Percentiles rank a stretch among this genome's conserved stretches.
These are phyloP conservation scores for Cutaneotrichosporon dermatis DNA, from an alignment of 1,284 basidiomycete genomes.

Conservation along the genomic window DNA sequence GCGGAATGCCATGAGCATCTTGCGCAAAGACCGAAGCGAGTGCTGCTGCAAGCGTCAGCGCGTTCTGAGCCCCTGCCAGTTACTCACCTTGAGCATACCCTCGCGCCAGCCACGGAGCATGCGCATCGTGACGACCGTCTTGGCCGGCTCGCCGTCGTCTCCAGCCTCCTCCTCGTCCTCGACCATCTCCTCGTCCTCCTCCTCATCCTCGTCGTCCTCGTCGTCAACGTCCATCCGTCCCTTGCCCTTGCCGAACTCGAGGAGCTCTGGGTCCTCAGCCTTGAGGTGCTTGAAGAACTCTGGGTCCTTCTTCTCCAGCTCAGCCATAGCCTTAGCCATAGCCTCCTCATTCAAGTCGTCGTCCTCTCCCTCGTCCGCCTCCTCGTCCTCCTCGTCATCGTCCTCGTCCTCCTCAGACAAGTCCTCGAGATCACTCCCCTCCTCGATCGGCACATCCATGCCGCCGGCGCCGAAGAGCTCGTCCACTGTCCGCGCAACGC, in stretches of 20 bases:
- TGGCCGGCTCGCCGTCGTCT: conserved; percentile 36
- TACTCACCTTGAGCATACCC: conserved; percentile 71
- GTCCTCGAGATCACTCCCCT: conserved; percentile 53
- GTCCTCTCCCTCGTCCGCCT: conserved; percentile 53
- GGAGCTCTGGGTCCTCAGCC: conserved; percentile 86
- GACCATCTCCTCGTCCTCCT: conserved; percentile 43
- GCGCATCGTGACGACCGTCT: conserved; percentile 62
- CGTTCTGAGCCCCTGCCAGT: background rate
- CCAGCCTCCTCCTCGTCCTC: conserved; percentile 47
- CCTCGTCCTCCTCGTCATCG: conserved; percentile 30
- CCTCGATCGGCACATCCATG: conserved; percentile 40
- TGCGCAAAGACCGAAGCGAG: conserved; percentile 78
- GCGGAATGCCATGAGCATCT: conserved; percentile 81
- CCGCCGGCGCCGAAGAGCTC: conserved; percentile 63
- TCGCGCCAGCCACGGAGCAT: conserved; percentile 82
- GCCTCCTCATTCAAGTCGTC: conserved; percentile 56
- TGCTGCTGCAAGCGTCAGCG: conserved; percentile 58
- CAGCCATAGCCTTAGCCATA: conserved; percentile 73
- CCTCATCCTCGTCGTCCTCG: conserved; percentile 47
- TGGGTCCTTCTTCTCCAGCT: conserved; percentile 90
- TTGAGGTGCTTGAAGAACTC: conserved; percentile 98
- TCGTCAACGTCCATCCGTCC: conserved; percentile 45
- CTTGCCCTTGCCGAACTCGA: conserved; percentile 63
- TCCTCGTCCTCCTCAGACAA: conserved; percentile 60
- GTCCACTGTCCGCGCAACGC: conserved; percentile 61